These are phyloP conservation scores for Austroboletus niveus DNA, from an alignment of 1,284 basidiomycete genomes.

Conservation along the genomic window DNA sequence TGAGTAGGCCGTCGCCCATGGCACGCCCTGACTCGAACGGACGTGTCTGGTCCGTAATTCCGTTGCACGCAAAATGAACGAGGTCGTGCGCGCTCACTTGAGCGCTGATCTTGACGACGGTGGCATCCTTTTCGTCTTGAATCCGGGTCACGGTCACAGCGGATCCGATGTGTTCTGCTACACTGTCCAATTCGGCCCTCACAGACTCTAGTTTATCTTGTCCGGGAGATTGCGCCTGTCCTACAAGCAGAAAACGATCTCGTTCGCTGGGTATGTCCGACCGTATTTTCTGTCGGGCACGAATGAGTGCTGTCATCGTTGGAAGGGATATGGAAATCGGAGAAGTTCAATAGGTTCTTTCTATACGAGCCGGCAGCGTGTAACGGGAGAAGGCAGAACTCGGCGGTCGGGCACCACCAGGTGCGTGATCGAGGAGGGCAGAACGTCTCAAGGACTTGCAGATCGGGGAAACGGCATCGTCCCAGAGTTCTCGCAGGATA, in stretches of 20 bases:
- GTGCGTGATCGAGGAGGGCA: slow-evolving; percentile 25
- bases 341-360: slow-evolving; percentile 11
- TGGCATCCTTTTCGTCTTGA: neutral
- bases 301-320: slow-evolving; percentile 22
- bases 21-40: neutral
- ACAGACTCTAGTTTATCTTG: neutral
- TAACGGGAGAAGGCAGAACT: slow-evolving; percentile 18
- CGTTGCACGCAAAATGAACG: neutral
- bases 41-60: neutral
- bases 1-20: neutral
- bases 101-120: neutral
- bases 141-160: neutral
- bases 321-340: slow-evolving; percentile 34
- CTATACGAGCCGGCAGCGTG: slow-evolving; percentile 26
- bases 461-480: slow-evolving; percentile 21
- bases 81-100: neutral
- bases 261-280: neutral
- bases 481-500: slow-evolving; percentile 28
- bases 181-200: neutral
- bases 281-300: neutral
- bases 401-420: slow-evolving; percentile 39
- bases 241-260: neutral
- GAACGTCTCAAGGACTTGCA: slow-evolving; percentile 8
- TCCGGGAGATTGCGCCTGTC: neutral
- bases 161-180: neutral